A percentile compares a stretch with the other conserved stretches of the same genome.
These are phyloP conservation scores for Tranzscheliella williamsii DNA, from an alignment of 1,284 basidiomycete species.

Conservation along the genomic window DNA sequence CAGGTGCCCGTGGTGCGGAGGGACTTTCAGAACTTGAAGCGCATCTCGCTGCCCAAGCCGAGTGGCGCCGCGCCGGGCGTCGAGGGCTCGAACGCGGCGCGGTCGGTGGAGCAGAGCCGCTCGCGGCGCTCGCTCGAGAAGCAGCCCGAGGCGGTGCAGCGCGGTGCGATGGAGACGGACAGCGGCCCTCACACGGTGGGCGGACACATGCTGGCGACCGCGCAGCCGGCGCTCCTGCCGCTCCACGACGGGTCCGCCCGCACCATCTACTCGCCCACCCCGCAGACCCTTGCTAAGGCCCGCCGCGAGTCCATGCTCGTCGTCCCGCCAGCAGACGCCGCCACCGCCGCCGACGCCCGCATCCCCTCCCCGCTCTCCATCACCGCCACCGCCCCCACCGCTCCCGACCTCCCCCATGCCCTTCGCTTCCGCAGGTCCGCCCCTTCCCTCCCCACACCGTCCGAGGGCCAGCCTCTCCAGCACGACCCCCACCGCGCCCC, in stretches of 20 bases:
- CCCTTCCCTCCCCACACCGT: constrained; percentile 5
- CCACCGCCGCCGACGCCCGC: neutral
- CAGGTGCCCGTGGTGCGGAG: constrained; percentile 33
- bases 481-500: neutral
- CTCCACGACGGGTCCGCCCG: constrained; percentile 27
- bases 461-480: constrained; percentile 1
- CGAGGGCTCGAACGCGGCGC: neutral
- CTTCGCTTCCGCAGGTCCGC: constrained; percentile 16
- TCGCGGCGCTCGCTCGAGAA: neutral
- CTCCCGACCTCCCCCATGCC: constrained; percentile 20
- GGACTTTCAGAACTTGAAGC: constrained; percentile 42
- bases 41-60: constrained; percentile 16
- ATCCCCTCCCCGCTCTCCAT: constrained; percentile 21
- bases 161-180: neutral
- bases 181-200: constrained; percentile 2
- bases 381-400: constrained; percentile 11
- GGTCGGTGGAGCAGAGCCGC: neutral
- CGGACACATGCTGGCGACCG: constrained; percentile 19
- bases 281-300: constrained; percentile 30
- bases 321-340: neutral
- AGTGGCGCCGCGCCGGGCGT: neutral
- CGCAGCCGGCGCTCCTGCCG: constrained; percentile 11
- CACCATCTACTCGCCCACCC: constrained; percentile 41
- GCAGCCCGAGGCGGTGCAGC: neutral
- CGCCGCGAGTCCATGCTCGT: constrained; percentile 9